These are phyloP conservation scores for Lactarius tabidus DNA, from an alignment of 768 basidiomycete species.

Conservation along the genomic window DNA sequence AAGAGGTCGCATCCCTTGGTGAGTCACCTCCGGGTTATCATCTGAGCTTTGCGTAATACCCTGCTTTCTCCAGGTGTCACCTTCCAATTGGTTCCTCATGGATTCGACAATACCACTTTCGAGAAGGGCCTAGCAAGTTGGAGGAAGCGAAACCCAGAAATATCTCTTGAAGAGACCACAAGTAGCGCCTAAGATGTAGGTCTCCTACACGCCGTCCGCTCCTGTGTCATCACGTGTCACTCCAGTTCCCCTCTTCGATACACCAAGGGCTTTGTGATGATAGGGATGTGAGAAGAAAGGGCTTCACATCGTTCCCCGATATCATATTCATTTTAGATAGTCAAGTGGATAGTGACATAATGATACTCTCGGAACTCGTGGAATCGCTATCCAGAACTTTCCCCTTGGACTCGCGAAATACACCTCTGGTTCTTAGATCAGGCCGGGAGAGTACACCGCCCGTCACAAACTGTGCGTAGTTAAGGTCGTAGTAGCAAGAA, in stretches of 20 bases:
- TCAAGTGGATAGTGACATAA: too few relatives aligned
- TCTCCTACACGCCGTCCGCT: background rate
- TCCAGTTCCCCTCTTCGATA: background rate
- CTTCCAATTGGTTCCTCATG: constrained; percentile 65
- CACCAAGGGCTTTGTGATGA: background rate
- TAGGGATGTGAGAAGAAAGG: background rate
- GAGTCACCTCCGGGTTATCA: constrained; percentile 7
- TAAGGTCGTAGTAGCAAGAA: too few relatives aligned
- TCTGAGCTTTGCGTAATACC: background rate
- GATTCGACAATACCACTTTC: constrained; percentile 57
- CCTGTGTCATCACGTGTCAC: background rate
- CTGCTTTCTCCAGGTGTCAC: constrained; percentile 57
- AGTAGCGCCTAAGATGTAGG: background rate
- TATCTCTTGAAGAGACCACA: background rate
- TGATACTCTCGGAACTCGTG: too few relatives aligned
- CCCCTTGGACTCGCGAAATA: too few relatives aligned
- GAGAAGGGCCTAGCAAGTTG: constrained; percentile 69
- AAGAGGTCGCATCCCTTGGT: constrained; percentile 40
- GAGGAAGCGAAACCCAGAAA: constrained; percentile 46
- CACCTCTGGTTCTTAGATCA: too few relatives aligned
- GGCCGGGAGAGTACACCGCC: too few relatives aligned
- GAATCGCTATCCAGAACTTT: too few relatives aligned
- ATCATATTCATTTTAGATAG: too few relatives aligned
- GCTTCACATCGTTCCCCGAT: background rate
- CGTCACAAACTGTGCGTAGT: too few relatives aligned